Base-by-base conservation (phyloP, 2,329 filamentous ascomycete genomes). In the Metarhizium anisopliae region DNA sequence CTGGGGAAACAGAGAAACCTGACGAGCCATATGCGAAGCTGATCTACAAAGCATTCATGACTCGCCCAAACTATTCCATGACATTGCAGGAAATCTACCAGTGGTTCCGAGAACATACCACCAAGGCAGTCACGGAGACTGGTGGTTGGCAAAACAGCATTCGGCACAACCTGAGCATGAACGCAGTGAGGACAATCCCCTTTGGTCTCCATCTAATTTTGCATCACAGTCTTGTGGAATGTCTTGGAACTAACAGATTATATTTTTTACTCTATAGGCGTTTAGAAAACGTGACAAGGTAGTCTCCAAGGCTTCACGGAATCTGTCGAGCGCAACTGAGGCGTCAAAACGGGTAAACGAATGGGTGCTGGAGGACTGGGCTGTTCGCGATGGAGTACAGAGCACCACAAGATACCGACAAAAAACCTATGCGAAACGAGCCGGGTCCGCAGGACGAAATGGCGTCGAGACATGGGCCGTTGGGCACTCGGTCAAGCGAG, bases 141-240 rank as follows among this genome's bases (percentile, higher is more conserved):
- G 87, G 85, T 63, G 93, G 92, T 10, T 97, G 93, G 93, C 88
- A 93, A 72, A 97, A 96, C 70, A 95, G 90, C 68, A 95, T 97
- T 61, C 83, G 93, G 2, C 93, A 97, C 70, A 97, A 97, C 63
- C 76, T 97, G 7, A 96, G 90, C 51, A 96, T 97, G 92, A 97
- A 97, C 64, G 80, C 81, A 58, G 93, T 96, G 82, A 72, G 73
- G 66, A 38, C 2, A 45, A 45, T 16, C 47, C 10, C 18, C 49
- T 5, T 51, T 6, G 18, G 8, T 32, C 25, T 38, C 7, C 40
- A 29, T 51, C 51, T 43, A 49, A 51, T 54, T 25, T 25, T 50
- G 11, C 55, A 7, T 4, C n/a, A 49, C 4, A 25, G 40, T 42
- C 18, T 55, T 51, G 14, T 25, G n/a, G 10, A 16, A 10, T 11